Conservation (phyloP, 257 asterid genomes). For the Lycium barbarum region DNA sequence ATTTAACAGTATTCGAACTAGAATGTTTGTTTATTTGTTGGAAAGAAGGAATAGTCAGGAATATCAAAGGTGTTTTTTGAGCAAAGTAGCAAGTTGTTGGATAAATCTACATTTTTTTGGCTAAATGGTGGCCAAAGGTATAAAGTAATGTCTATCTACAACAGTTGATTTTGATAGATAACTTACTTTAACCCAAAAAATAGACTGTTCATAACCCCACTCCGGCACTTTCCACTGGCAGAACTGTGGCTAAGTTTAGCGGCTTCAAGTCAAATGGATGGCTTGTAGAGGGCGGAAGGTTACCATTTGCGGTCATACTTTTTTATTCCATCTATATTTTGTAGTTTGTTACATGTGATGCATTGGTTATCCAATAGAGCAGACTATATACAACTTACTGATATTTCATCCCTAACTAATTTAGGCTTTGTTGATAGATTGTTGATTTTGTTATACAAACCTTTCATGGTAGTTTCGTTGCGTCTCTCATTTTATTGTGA, state of each 20-base stretch:
- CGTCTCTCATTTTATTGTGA: slow-evolving; percentile 8
- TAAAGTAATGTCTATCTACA: background rate
- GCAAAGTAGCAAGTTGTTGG: background rate
- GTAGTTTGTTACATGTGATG: background rate
- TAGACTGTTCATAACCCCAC: background rate
- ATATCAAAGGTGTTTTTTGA: background rate
- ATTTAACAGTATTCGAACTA: background rate
- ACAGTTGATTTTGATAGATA: background rate
- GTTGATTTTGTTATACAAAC: background rate
- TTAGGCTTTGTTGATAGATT: background rate
- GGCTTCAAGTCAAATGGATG: background rate
- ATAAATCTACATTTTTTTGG: background rate
- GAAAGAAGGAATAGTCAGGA: background rate
- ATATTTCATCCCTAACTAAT: too few species aligned
- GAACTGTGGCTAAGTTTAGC: background rate
- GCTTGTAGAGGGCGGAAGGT: background rate
- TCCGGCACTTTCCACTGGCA: background rate
- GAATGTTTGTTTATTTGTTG: background rate
- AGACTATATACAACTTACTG: too few species aligned
- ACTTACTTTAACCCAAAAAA: background rate
- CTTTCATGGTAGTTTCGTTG: background rate
- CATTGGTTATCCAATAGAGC: background rate
- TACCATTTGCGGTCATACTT: background rate
- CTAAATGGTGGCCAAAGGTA: background rate
- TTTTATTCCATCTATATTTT: background rate